phyloP scores from a whole-genome alignment of 2,329 filamentous ascomycete species.

The Fusarium circinatum region DNA sequence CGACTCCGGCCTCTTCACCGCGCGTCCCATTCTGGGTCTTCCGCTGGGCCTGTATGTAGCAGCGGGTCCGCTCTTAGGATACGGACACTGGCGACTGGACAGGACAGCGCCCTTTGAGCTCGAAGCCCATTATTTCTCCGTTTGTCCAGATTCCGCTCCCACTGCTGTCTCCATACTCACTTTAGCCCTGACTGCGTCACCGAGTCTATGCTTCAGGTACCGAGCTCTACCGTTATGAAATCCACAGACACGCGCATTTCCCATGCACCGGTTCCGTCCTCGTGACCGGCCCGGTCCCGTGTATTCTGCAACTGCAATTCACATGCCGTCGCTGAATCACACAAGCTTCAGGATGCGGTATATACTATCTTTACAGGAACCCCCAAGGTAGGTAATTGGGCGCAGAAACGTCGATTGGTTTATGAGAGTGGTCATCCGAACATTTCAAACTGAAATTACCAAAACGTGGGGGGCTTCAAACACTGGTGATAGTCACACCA shows the following conservation, averaged over 20 bases:
- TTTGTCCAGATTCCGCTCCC: slow-evolving; percentile 30
- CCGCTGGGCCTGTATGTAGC: slow-evolving; percentile 28
- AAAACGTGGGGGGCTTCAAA: slow-evolving; percentile 1
- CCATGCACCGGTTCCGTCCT: slow-evolving; percentile 30
- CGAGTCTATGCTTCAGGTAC: slow-evolving; percentile 21
- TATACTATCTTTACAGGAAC: not conserved
- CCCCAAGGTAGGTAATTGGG: not conserved
- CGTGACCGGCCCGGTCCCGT: slow-evolving; percentile 42
- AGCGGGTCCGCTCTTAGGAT: slow-evolving; percentile 30
- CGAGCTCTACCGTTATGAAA: slow-evolving; percentile 2
- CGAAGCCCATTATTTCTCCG: slow-evolving; percentile 26
- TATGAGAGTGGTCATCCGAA: not conserved
- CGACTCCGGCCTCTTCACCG: slow-evolving; percentile 38
- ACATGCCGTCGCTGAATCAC: not conserved
- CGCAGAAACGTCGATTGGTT: not conserved
- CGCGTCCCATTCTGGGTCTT: slow-evolving; percentile 25
- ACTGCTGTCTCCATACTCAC: slow-evolving; percentile 25
- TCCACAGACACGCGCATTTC: slow-evolving; percentile 12
- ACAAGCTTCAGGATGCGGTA: not conserved
- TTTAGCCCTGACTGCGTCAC: slow-evolving; percentile 19
- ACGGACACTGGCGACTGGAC: not conserved
- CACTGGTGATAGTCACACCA: not conserved
- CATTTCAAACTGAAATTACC: not conserved
- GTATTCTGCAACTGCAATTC: not conserved
- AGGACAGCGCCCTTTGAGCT: slow-evolving; percentile 7